Percentiles rank a stretch among this genome's conserved stretches.
phyloP scores from a whole-genome alignment of 1,284 basidiomycete genomes.

The Schizophyllum amplum region DNA sequence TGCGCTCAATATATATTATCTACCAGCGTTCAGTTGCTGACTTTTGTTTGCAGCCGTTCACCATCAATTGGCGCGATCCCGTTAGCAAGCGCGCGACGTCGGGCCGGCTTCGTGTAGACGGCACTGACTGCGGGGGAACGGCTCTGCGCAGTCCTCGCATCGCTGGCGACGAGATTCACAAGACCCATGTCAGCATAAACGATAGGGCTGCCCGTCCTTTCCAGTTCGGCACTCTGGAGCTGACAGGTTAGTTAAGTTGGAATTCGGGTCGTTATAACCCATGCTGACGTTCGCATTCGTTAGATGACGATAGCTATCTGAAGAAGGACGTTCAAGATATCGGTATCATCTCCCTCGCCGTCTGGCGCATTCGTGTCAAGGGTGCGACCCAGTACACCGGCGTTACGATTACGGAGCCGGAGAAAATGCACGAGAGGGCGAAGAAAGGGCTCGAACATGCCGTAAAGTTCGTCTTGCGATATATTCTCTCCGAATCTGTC shows the following conservation, averaged over 20 bases:
- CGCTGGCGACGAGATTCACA: background rate
- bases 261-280: no score
- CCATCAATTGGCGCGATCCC: background rate
- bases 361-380: background rate
- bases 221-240: background rate
- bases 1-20: background rate
- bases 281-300: no score
- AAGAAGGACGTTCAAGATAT: background rate
- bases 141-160: background rate
- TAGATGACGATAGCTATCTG: background rate
- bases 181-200: background rate
- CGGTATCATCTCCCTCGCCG: background rate
- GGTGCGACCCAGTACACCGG: background rate
- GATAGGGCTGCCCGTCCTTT: background rate
- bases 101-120: background rate
- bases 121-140: background rate
- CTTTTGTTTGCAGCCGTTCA: background rate
- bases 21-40: background rate
- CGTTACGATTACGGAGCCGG: background rate
- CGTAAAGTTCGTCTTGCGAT: background rate
- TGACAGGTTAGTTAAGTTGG: background rate
- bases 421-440: background rate
- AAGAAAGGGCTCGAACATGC: background rate
- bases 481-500: no score
- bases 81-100: background rate